Base-by-base conservation (phyloP, 352 stramenopile species). In the Pseudoperonospora humuli region DNA sequence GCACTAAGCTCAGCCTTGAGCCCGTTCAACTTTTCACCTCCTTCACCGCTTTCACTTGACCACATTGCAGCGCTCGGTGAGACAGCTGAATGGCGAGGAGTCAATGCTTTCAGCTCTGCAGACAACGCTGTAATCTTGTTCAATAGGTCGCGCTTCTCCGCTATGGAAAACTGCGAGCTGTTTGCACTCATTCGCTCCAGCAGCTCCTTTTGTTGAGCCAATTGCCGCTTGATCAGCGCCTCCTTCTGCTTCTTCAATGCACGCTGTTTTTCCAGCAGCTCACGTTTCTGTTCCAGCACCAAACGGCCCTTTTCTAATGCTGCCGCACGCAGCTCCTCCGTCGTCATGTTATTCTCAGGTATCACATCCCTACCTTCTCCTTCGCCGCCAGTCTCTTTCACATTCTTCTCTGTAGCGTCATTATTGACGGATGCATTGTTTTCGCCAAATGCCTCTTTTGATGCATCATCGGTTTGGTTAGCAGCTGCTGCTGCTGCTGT, bases 231-330 rank as follows among this genome's bases (percentile, higher is more conserved):
- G 20, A 93, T 68, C 40, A 93, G 47, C 29, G 67, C 74, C 31
- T 93, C 77, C 25, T 89, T 88, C 49, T 93, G 81, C 41, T 89
- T 87, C 60, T 78, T 84, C 10, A 93, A 53, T 31, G 75, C 63
- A 14, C 74, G 76, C 48, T 93, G 77, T 55, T 93, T 89, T 37
- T 91, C 81, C 14, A 93, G 47, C 32, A 93, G 34, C 50, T 90
- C 78, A n/a, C 81, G 75, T 60, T 93, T 93, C 48, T 91, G 65
- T 48, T 93, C 78, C 25, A 93, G 45, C 26, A 93, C 75, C 26
- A 84, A 78, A 2, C 78, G 75, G 23, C 80, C 80, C 39, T 89
- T 84, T 24, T 93, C 77, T 43, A 89, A 55, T 42, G 76, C 75
- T 33, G 77, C 80, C 20, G 71, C 64, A 10, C 74, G 77, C 21